Base-by-base conservation (phyloP, 129 eudicot genomes). In the Flaveria robusta region DNA sequence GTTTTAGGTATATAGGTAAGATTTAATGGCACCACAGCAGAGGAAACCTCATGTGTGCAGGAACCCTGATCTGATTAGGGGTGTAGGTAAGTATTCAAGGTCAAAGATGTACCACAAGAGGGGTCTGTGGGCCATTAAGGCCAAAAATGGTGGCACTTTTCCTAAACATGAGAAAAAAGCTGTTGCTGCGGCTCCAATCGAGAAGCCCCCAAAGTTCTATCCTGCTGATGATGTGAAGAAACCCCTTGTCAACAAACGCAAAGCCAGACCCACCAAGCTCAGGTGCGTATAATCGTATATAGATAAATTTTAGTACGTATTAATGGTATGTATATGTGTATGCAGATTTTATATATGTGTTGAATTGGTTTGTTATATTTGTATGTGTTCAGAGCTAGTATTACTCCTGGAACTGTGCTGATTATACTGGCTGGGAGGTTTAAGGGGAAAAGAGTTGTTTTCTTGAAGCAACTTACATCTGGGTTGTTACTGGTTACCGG, bases 191-290 rank as follows among this genome's bases (percentile, higher is more conserved):
- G 79, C 79, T 16, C 67, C 80, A 2, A 67, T 79, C 4, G 88
- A 71, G 59, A 86, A 86, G 68, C 77, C 83, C 1, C 82, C 87
- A 2, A 88, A 88, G 81, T 88, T 81, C 37, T 88, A 86, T 68
- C 93, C 90, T 1, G 90, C 93, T 10, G 93, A 88, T 42, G 93
- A 88, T 51, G 86, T 88, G 51, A 88, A 86, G 87, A 86, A 85
- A 70, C 90, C 93, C 0, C 83, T 88, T 31, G 84, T 81, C 26
- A 88, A 88, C 83, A 88, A 81, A 69, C 86, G 93, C 74, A 88
- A 88, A 55, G 79, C 85, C n/a, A 75, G 74, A 70, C 93, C 93
- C 52, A 83, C 93, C 29, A 88, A 88, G 79, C 90, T 88, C 60
- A 88, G 90, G 92, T 86, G 34, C 14, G 34, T 31, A 31, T 31